These are phyloP conservation scores for Yamadazyma buinensis DNA, from an alignment of 1,139 yeast genomes.

Conservation along the genomic window DNA sequence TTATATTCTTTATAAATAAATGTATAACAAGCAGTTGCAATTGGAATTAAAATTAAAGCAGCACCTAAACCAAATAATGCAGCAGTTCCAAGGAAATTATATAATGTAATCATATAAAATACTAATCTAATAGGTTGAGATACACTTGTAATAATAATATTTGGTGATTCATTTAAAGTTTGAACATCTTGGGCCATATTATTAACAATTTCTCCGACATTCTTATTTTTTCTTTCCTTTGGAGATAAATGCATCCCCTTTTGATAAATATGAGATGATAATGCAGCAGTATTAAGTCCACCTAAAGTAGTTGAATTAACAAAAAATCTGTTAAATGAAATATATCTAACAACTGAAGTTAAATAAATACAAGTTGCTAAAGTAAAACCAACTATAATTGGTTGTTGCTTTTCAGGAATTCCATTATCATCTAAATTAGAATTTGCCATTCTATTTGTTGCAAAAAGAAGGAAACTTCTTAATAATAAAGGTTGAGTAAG, in stretches of 20 bases:
- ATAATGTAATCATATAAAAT: slow-evolving; percentile 25
- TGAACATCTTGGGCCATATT: slow-evolving; percentile 36
- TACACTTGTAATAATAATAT: slow-evolving; percentile 23
- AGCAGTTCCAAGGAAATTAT: slow-evolving; percentile 29
- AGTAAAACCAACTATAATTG: slow-evolving; percentile 27
- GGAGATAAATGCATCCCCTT: slow-evolving; percentile 36
- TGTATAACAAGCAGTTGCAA: slow-evolving; percentile 27
- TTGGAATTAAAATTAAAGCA: slow-evolving; percentile 31
- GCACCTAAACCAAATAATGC: slow-evolving; percentile 34
- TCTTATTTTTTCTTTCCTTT: slow-evolving; percentile 32
- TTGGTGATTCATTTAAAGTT: slow-evolving; percentile 22
- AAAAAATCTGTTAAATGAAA: slow-evolving; percentile 24
- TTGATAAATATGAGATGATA: slow-evolving; percentile 28
- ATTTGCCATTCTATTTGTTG: slow-evolving; percentile 12
- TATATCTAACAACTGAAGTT: slow-evolving; percentile 21
- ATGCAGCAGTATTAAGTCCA: slow-evolving; percentile 19
- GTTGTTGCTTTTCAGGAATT: slow-evolving; percentile 15
- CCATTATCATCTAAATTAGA: slow-evolving; percentile 5
- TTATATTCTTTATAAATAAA: slow-evolving; percentile 24
- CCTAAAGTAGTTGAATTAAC: slow-evolving; percentile 17
- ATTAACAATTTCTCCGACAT: slow-evolving; percentile 40
- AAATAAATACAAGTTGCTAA: slow-evolving; percentile 27
- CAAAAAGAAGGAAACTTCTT: slow-evolving; percentile 27
- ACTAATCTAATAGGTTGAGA: slow-evolving; percentile 29
- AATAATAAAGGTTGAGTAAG: slow-evolving; percentile 31